Evolutionary conservation across 2,329 filamentous ascomycete species (phyloP).

Genomic region (Penicillium fuscoglaucum): DNA sequence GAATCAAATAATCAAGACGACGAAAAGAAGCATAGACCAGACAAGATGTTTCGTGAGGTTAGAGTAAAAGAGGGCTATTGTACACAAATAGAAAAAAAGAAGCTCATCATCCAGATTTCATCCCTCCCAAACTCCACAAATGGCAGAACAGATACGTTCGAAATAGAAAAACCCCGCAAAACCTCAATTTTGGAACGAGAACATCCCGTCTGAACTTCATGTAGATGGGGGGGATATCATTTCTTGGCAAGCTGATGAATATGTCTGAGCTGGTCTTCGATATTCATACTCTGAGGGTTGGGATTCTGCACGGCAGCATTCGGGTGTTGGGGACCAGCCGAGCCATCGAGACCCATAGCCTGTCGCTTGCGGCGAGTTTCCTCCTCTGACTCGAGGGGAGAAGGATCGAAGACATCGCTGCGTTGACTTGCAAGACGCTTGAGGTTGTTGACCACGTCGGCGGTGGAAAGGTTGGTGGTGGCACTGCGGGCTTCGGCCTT

Average conservation of each 20-base stretch:
- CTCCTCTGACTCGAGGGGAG: slow-evolving; percentile 65
- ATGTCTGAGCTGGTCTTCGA: slow-evolving; percentile 79
- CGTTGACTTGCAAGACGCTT: slow-evolving; percentile 92
- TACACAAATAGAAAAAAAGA: slow-evolving; percentile 8
- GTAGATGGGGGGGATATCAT: slow-evolving; percentile 16
- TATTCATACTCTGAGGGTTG: slow-evolving; percentile 58
- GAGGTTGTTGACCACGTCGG: slow-evolving; percentile 87
- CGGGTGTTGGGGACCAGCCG: slow-evolving; percentile 29
- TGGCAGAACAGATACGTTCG: slow-evolving; percentile 3
- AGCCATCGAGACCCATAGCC: slow-evolving; percentile 50
- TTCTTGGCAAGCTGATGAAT: slow-evolving; percentile 59
- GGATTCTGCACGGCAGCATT: slow-evolving; percentile 29
- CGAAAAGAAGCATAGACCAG: not conserved
- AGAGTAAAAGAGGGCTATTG: slow-evolving; percentile 6
- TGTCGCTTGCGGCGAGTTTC: slow-evolving; percentile 75
- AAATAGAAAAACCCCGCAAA: not conserved
- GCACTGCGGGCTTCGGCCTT: slow-evolving; percentile 82
- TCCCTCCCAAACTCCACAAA: slow-evolving; percentile 10
- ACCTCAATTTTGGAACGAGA: not conserved
- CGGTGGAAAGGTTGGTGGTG: slow-evolving; percentile 81
- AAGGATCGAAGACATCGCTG: slow-evolving; percentile 77
- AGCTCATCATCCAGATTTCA: slow-evolving; percentile 7
- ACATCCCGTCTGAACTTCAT: not conserved
- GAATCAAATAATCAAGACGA: not conserved
- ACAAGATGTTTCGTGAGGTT: slow-evolving; percentile 6